phyloP scores from a whole-genome alignment of 768 basidiomycete genomes.

The Trametes gibbosa region DNA sequence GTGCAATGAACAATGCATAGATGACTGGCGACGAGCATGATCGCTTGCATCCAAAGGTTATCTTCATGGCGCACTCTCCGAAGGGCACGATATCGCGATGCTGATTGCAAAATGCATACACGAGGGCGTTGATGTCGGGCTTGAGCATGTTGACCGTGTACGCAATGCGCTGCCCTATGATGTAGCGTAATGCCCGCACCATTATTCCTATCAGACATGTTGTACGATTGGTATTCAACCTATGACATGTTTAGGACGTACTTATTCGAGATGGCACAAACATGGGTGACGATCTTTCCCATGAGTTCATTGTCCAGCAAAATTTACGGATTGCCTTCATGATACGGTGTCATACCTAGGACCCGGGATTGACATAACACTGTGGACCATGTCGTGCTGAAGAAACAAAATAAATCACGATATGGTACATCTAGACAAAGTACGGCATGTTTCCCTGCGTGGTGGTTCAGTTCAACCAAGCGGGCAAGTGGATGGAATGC shows the following conservation, averaged over 20 bases:
- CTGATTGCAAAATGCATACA: slow-evolving; percentile 43
- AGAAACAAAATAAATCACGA: background rate
- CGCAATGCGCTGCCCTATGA: slow-evolving; percentile 36
- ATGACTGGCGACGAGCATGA: background rate
- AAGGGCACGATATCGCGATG: slow-evolving; percentile 43
- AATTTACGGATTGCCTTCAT: no score
- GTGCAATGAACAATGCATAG: slow-evolving; percentile 20
- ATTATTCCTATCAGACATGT: no score
- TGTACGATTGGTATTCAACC: no score
- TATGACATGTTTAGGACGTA: no score
- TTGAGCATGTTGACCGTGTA: slow-evolving; percentile 29
- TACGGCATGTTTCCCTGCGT: slow-evolving; percentile 52
- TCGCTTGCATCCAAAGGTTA: slow-evolving; percentile 37
- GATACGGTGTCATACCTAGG: no score
- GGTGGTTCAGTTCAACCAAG: background rate
- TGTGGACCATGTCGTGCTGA: no score
- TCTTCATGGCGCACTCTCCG: slow-evolving; percentile 57
- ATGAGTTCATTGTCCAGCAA: no score
- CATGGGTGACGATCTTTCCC: no score
- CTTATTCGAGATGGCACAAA: no score
- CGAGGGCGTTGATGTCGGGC: slow-evolving; percentile 24
- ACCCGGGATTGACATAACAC: no score
- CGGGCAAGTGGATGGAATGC: background rate
- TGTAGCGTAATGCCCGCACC: background rate
- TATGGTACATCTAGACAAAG: slow-evolving; percentile 40